Evolutionary conservation across 441 rosid species (phyloP).

Genomic region (Gossypium aridum): DNA sequence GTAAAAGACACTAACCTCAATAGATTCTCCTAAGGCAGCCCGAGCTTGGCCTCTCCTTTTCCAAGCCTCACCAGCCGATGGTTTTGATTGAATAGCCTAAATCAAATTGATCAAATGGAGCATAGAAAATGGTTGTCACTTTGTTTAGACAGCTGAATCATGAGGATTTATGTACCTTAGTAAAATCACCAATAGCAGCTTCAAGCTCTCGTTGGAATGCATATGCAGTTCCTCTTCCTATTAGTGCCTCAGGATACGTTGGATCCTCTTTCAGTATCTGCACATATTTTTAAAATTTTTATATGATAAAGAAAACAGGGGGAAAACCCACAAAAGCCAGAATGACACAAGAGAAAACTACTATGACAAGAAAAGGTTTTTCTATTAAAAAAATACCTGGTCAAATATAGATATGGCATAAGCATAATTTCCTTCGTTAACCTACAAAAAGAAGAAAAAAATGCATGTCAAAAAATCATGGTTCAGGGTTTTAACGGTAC

Average conservation of each 20-base stretch:
- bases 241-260: slow-evolving; percentile 85
- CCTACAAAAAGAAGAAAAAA: slow-evolving; percentile 39
- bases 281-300: slow-evolving; percentile 5
- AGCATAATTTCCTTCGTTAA: slow-evolving; percentile 90
- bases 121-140: slow-evolving; percentile 10
- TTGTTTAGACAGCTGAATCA: background rate
- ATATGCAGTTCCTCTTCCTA: slow-evolving; percentile 97
- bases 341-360: slow-evolving; percentile 9
- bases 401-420: slow-evolving; percentile 85
- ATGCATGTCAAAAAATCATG: slow-evolving; percentile 17
- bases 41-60: slow-evolving; percentile 98
- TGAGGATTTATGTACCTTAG: slow-evolving; percentile 50
- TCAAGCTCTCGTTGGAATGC: slow-evolving; percentile 92
- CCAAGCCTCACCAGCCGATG: slow-evolving; percentile 99
- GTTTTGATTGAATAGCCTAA: slow-evolving; percentile 88
- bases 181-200: slow-evolving; percentile 84
- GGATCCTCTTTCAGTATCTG: slow-evolving; percentile 93
- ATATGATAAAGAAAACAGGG: slow-evolving; percentile 7
- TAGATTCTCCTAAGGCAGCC: slow-evolving; percentile 92
- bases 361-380: slow-evolving; percentile 11
- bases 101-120: slow-evolving; percentile 11
- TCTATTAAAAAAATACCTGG: slow-evolving; percentile 43
- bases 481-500: slow-evolving; percentile 9
- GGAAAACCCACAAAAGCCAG: slow-evolving; percentile 9
- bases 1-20: slow-evolving; percentile 41